These are phyloP conservation scores for Mycena metata DNA, from an alignment of 768 basidiomycete species.

Conservation along the genomic window DNA sequence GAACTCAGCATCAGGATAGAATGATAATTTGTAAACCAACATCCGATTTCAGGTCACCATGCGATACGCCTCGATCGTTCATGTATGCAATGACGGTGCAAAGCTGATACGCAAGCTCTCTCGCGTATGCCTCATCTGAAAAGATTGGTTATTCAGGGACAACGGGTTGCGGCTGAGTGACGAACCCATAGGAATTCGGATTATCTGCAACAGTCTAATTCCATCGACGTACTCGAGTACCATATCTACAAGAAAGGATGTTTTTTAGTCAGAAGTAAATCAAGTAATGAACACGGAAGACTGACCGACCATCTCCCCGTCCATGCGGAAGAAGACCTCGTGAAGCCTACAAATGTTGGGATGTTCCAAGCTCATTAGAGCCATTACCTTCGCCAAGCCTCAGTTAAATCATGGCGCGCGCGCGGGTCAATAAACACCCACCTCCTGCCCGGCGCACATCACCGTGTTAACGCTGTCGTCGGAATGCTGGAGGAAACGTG, in stretches of 20 bases:
- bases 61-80: conserved; percentile 61
- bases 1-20: neutral
- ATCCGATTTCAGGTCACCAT: conserved; percentile 80
- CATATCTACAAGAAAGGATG: conserved; percentile 11
- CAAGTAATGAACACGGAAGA: conserved; percentile 33
- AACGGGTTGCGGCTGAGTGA: neutral
- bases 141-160: neutral
- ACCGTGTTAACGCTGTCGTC: neutral
- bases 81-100: conserved; percentile 63
- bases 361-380: conserved; percentile 68
- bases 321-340: conserved; percentile 67
- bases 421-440: neutral
- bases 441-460: conserved; percentile 29
- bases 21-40: conserved; percentile 1
- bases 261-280: neutral
- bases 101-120: conserved; percentile 67
- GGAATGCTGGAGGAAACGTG: neutral
- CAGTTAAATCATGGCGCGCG: neutral
- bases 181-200: conserved; percentile 3
- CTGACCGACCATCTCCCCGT: conserved; percentile 53
- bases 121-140: conserved; percentile 55
- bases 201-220: neutral
- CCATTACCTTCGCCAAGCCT: conserved; percentile 63
- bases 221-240: conserved; percentile 30
- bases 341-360: conserved; percentile 71